phyloP scores from a whole-genome alignment of 179 eudicot species.

The Carnegiea gigantea region DNA sequence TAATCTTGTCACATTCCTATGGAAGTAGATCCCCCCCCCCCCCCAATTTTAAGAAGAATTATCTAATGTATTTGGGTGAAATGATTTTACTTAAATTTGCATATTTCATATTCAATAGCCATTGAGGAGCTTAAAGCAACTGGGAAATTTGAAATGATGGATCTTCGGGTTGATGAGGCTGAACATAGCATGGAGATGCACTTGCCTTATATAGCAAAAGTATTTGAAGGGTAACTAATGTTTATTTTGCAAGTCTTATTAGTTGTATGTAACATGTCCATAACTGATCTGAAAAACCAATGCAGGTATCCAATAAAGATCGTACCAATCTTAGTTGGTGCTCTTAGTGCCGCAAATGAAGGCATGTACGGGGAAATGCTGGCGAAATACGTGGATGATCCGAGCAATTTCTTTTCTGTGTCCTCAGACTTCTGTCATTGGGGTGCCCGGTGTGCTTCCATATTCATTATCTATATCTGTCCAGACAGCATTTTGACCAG shows the following conservation, averaged over 20 bases:
- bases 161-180: slow-evolving; percentile 89
- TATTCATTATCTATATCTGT: not conserved
- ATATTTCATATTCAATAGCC: slow-evolving; percentile 34
- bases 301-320: slow-evolving; percentile 73
- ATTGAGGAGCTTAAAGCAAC: slow-evolving; percentile 83
- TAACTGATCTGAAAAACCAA: slow-evolving; percentile 19
- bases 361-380: slow-evolving; percentile 70
- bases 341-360: slow-evolving; percentile 78
- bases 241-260: not conserved
- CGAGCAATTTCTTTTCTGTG: slow-evolving; percentile 89
- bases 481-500: not conserved
- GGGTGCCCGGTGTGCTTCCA: slow-evolving; percentile 77
- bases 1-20: no score
- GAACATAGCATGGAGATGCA: slow-evolving; percentile 99
- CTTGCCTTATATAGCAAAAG: slow-evolving; percentile 97
- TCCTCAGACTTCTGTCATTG: slow-evolving; percentile 99
- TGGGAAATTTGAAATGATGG: slow-evolving; percentile 85
- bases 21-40: not conserved
- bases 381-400: slow-evolving; percentile 90
- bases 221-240: slow-evolving; percentile 71
- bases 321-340: slow-evolving; percentile 94
- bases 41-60: not conserved
- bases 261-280: slow-evolving; percentile 3
- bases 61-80: not conserved
- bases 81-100: not conserved